A percentile compares a stretch with the other conserved stretches of the same genome.
phyloP scores from a whole-genome alignment of 2,329 filamentous ascomycete genomes.

The Exophiala viscosa region DNA sequence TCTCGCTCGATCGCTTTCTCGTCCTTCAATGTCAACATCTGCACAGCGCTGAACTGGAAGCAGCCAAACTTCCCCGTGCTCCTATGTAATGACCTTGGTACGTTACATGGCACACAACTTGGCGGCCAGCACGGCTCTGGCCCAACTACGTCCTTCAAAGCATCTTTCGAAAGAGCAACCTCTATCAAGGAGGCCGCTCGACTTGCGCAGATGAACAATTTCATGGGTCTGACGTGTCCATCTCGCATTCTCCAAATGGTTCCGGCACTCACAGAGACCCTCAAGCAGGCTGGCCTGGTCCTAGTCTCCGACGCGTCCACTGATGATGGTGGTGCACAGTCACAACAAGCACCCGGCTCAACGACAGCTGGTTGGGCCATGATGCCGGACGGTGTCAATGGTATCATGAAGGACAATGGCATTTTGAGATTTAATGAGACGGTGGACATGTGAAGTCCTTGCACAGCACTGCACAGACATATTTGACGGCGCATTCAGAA shows the following conservation, averaged over 20 bases:
- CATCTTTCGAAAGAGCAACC: slow-evolving; percentile 39
- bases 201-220: slow-evolving; percentile 91
- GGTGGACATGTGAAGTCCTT: slow-evolving; percentile 61
- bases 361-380: slow-evolving; percentile 49
- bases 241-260: slow-evolving; percentile 86
- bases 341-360: slow-evolving; percentile 19
- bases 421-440: slow-evolving; percentile 90
- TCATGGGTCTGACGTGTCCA: slow-evolving; percentile 94
- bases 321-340: slow-evolving; percentile 40
- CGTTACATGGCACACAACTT: slow-evolving; percentile 44
- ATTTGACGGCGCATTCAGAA: too few relatives aligned
- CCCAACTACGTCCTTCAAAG: slow-evolving; percentile 28
- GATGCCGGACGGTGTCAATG: slow-evolving; percentile 79
- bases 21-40: slow-evolving; percentile 84
- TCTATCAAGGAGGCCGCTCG: slow-evolving; percentile 94
- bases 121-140: too few relatives aligned
- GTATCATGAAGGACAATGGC: slow-evolving; percentile 77
- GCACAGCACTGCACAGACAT: not conserved
- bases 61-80: slow-evolving; percentile 96
- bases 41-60: slow-evolving; percentile 97
- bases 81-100: slow-evolving; percentile 87
- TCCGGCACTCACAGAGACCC: slow-evolving; percentile 83
- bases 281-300: slow-evolving; percentile 90
- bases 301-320: slow-evolving; percentile 81
- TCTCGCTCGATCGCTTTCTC: slow-evolving; percentile 90